Base-by-base conservation (phyloP, 306 rosid species). In the Aeschynomene evenia region DNA sequence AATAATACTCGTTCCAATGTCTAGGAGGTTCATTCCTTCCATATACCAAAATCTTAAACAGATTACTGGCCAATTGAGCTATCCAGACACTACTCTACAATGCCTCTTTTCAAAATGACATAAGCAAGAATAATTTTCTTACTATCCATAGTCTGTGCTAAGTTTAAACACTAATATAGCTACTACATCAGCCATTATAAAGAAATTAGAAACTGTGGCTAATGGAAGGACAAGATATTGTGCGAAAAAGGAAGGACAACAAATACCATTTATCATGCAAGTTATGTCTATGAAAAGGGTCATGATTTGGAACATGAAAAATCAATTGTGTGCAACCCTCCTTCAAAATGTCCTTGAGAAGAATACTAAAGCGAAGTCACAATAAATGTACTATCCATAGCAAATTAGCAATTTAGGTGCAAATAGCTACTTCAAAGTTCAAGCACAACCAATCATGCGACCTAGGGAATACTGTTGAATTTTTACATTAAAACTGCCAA, bases 81-180 rank as follows among this genome's bases (percentile, higher is more conserved):
- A 66, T 64, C 34, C 51, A 31, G 58, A 39, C 53, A 46, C 52
- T 21, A 53, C 9, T 52, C 64, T 23, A 39, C 13, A n/a, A 29
- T 53, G 19, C 58, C 33, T 54, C 40, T 37, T 19, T 37, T 62
- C 3, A 21, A 56, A 75, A 39, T 75, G 51, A 42, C 72, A 53
- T 13, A 28, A 54, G 39, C 11, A 20, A 50, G 29, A 52, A 22
- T 54, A 33, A 70, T 62, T 19, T 33, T 54, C 66, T 60, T 29
- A 63, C 34, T 1, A 18, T 53, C 54, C 66, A 21, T 33, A 70
- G 46, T 70, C 46, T 46, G 23, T n/a, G n/a, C n/a, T n/a, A 51
- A 42, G 28, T 70, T 69, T 60, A 39, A 78, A 26, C 20, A 45
- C 58, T 20, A 13, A 71, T 9, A 65, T 9, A 65, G 18, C 26